phyloP scores from a whole-genome alignment of 2,329 filamentous ascomycete species.

The Ceratocystis variospora region DNA sequence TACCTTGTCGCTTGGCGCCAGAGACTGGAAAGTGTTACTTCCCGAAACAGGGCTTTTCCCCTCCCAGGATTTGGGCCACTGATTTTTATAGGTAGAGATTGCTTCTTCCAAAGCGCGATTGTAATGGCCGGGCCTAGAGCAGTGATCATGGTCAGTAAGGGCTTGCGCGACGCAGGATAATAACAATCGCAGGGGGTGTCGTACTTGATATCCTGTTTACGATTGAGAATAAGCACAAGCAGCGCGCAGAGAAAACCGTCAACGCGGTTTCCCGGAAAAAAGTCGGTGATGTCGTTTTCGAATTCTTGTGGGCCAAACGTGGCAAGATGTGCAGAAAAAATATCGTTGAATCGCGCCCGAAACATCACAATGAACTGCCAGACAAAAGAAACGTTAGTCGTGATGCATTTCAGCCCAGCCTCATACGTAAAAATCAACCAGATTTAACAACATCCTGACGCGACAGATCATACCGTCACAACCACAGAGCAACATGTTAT shows the following conservation, averaged over 20 bases:
- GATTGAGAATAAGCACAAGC: conserved; percentile 75
- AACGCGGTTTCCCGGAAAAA: conserved; percentile 65
- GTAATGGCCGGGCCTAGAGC: conserved; percentile 70
- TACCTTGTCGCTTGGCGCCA: conserved; percentile 74
- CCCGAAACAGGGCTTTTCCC: conserved; percentile 71
- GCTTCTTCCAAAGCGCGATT: conserved; percentile 88
- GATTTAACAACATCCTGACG: conserved; percentile 29
- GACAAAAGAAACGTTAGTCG: conserved; percentile 25
- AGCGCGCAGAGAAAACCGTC: conserved; percentile 84
- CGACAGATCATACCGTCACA: conserved; percentile 33
- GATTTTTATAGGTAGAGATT: conserved; percentile 64
- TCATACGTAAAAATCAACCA: conserved; percentile 16
- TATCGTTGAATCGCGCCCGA: conserved; percentile 79
- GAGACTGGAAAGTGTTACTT: conserved; percentile 64
- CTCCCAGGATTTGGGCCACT: conserved; percentile 81
- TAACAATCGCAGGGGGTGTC: conserved; percentile 25
- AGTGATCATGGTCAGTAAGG: background rate
- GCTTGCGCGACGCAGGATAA: background rate
- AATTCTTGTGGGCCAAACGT: conserved; percentile 94
- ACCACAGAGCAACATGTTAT: conserved; percentile 10
- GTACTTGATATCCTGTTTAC: conserved; percentile 98
- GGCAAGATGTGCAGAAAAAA: conserved; percentile 71
- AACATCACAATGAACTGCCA: conserved; percentile 94
- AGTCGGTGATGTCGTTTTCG: conserved; percentile 69
- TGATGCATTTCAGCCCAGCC: background rate